Evolutionary conservation across 2,329 filamentous ascomycete species (phyloP).

Genomic region (Xenosphaeropsis pyriputrescens): DNA sequence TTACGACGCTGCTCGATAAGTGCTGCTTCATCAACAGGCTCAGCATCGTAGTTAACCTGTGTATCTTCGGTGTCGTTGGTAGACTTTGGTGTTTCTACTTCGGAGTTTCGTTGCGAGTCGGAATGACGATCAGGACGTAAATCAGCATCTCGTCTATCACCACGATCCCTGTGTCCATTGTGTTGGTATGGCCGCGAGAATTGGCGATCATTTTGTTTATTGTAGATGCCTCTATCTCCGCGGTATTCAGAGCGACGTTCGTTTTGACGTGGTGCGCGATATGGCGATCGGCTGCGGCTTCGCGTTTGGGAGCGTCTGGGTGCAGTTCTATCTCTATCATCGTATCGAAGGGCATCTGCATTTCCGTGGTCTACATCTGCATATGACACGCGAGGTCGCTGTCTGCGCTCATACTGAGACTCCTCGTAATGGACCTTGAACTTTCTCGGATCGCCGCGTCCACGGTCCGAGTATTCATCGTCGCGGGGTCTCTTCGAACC

Average conservation of each 20-base stretch:
- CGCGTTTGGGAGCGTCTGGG: constrained; percentile 41
- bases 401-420: constrained; percentile 26
- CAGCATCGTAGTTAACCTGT: constrained; percentile 23
- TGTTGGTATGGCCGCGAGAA: no score
- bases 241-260: neutral
- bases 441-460: constrained; percentile 38
- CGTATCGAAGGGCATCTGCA: constrained; percentile 24
- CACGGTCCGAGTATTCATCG: constrained; percentile 36
- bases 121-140: no score
- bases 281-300: constrained; percentile 31
- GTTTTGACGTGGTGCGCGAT: constrained; percentile 18
- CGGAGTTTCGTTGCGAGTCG: constrained; percentile 11
- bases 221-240: constrained; percentile 8
- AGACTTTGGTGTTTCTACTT: constrained; percentile 35
- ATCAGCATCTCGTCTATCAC: constrained; percentile 50
- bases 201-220: neutral
- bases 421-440: constrained; percentile 51
- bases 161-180: constrained; percentile 8
- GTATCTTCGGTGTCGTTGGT: neutral
- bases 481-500: constrained; percentile 54
- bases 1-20: constrained; percentile 76
- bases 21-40: constrained; percentile 64
- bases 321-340: constrained; percentile 31
- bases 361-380: constrained; percentile 34
- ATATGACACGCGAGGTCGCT: constrained; percentile 33